A percentile compares a stretch with the other conserved stretches of the same genome.
Evolutionary conservation across 495 filamentous ascomycete genomes (phyloP).

Genomic region (Penicillium daleae): DNA sequence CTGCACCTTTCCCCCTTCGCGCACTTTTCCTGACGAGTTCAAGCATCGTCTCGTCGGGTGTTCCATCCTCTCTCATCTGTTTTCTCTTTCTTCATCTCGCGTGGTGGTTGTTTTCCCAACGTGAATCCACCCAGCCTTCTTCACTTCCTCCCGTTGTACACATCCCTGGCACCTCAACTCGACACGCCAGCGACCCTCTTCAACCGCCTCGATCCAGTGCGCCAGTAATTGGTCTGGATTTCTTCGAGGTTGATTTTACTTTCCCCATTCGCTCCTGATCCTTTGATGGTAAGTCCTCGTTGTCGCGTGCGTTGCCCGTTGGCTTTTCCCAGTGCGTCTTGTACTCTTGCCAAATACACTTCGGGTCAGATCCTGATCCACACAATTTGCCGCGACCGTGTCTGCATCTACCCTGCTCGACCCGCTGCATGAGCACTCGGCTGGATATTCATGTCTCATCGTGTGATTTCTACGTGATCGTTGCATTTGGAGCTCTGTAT

Average conservation of each 20-base stretch:
- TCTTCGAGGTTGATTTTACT: not conserved
- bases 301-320: constrained; percentile 20
- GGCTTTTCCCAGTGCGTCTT: constrained; percentile 10
- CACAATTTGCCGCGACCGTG: constrained; percentile 39
- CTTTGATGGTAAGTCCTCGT: constrained; percentile 24
- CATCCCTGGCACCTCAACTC: constrained; percentile 46
- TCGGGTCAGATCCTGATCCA: constrained; percentile 35
- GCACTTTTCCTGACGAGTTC: not conserved
- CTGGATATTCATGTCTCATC: not conserved
- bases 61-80: not conserved
- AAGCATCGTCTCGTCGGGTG: not conserved
- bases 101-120: constrained; percentile 17
- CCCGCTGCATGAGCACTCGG: constrained; percentile 1
- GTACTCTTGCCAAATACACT: constrained; percentile 27
- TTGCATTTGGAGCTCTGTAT: not conserved
- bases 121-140: constrained; percentile 22
- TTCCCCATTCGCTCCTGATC: not conserved
- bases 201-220: constrained; percentile 3
- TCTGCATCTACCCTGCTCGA: constrained; percentile 18
- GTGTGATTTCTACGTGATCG: not conserved
- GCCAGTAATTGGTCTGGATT: not conserved
- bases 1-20: constrained; percentile 11
- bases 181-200: constrained; percentile 8
- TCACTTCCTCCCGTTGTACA: constrained; percentile 24
- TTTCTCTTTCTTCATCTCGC: constrained; percentile 9